Base-by-base conservation (phyloP, 108 stramenopile species). In the Seminavis robusta region DNA sequence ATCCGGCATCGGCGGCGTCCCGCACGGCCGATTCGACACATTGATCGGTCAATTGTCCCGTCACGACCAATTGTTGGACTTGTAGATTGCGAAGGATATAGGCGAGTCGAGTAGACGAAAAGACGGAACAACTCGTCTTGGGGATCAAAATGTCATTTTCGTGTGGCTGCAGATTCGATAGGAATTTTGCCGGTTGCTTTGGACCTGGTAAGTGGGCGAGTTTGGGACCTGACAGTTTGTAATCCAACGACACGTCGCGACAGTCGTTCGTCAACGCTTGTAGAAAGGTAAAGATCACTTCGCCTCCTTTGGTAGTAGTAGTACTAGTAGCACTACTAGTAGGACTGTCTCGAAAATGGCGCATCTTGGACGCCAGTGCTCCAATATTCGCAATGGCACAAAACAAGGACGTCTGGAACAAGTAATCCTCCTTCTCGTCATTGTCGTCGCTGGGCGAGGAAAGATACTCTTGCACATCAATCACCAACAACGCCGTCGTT, bases 1-100 rank as follows among this genome's bases (percentile, higher is more conserved):
- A 89, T 20, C 88, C 88, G 50, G 85, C 53, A 66, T 89, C 83
- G 16, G 88, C 88, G 13, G 81, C 88, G 69, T 83, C 79, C 31
- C 88, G 73, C 19, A 89, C 82, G 2, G 83, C 80, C 42, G 72
- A 68, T 53, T 85, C 79, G 10, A 89, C 81, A 64, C 84, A 89
- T 49, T 89, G 88, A 61, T 89, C 80, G 33, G 84, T 89, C 36
- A 85, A 53, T 50, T 89, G 88, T 13, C 88, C 88, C 27, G 54
- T 57, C 7, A 89, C 51, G 9, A 89, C 76, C 43, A 89, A 37
- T 31, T 89, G 88, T 40, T 81, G 77, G 1, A 88, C 47, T 37
- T 58, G 32, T 17, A 85, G 52, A 70, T 81, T 89, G 1, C 74
- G 57, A 10, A 89, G 49, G 21, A 89, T 55, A 42, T 80, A 81